Evolutionary conservation across 169 alveolate species (phyloP).

Genomic region (Toxoplasma gondii): DNA sequence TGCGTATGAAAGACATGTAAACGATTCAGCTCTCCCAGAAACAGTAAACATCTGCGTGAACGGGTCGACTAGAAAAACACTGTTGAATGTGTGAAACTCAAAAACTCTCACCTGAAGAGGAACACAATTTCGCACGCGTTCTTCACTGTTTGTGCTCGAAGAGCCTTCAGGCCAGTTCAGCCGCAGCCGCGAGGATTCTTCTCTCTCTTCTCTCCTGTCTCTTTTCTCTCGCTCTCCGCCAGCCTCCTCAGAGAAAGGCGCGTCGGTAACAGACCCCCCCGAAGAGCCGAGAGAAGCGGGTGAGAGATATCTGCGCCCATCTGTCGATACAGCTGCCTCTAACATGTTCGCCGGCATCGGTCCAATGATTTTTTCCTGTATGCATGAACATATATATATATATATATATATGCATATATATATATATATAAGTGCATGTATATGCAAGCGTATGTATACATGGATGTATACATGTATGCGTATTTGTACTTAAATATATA

Average conservation of each 20-base stretch:
- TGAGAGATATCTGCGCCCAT: slow-evolving; percentile 56
- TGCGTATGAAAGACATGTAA: no score
- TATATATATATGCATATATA: not conserved
- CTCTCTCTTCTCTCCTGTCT: not conserved
- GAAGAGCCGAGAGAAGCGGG: not conserved
- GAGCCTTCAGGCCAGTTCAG: slow-evolving; percentile 69
- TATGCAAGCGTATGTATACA: not conserved
- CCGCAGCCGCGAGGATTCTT: slow-evolving; percentile 34
- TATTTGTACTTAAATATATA: not conserved
- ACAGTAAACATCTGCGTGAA: not conserved
- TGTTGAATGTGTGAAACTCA: not conserved
- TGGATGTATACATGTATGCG: not conserved
- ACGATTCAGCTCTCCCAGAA: not conserved
- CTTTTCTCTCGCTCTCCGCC: no score
- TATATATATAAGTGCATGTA: not conserved
- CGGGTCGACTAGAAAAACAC: not conserved
- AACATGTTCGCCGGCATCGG: slow-evolving; percentile 64
- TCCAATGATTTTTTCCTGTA: slow-evolving; percentile 61
- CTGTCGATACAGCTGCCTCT: slow-evolving; percentile 44
- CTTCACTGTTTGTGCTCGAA: slow-evolving; percentile 36
- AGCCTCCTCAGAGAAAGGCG: not conserved
- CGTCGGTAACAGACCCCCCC: not conserved
- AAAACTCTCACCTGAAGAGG: slow-evolving; percentile 47
- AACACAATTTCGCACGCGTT: slow-evolving; percentile 55
- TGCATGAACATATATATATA: not conserved